These are phyloP conservation scores for Kalmusia sp. DNA, from an alignment of 2,329 filamentous ascomycete genomes.

Conservation along the genomic window DNA sequence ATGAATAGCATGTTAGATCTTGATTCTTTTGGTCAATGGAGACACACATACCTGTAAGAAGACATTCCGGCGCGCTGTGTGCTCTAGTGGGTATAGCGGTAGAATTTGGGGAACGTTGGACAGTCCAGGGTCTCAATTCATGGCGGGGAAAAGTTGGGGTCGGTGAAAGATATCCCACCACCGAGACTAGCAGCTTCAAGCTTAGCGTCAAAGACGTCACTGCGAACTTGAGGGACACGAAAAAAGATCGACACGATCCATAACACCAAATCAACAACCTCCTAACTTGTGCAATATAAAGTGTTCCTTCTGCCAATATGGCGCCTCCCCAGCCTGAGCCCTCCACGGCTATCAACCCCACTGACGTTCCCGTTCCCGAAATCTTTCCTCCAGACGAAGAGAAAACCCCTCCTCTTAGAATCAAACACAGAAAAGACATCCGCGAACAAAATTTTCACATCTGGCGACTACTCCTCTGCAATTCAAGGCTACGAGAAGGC, in stretches of 20 bases:
- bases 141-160: slow-evolving; percentile 3
- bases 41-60: slow-evolving; percentile 11
- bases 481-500: slow-evolving; percentile 85
- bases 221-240: background rate
- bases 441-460: slow-evolving; percentile 81
- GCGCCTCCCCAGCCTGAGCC: slow-evolving; percentile 9
- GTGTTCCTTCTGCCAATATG: slow-evolving; percentile 9
- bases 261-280: background rate
- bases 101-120: background rate
- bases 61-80: slow-evolving; percentile 13
- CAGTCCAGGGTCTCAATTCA: slow-evolving; percentile 6
- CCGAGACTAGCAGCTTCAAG: background rate
- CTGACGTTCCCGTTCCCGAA: slow-evolving; percentile 22
- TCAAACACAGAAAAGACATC: slow-evolving; percentile 75
- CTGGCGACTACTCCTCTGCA: slow-evolving; percentile 75
- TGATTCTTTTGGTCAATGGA: background rate
- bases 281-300: too few species aligned
- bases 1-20: slow-evolving; percentile 9
- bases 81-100: background rate
- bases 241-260: slow-evolving; percentile 24
- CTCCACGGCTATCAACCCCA: slow-evolving; percentile 1
- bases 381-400: slow-evolving; percentile 45
- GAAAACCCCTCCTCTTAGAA: slow-evolving; percentile 67
- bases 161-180: slow-evolving; percentile 16
- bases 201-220: slow-evolving; percentile 13